Base-by-base conservation (phyloP, 2,329 filamentous ascomycete species). In the Cordyceps farinosa region DNA sequence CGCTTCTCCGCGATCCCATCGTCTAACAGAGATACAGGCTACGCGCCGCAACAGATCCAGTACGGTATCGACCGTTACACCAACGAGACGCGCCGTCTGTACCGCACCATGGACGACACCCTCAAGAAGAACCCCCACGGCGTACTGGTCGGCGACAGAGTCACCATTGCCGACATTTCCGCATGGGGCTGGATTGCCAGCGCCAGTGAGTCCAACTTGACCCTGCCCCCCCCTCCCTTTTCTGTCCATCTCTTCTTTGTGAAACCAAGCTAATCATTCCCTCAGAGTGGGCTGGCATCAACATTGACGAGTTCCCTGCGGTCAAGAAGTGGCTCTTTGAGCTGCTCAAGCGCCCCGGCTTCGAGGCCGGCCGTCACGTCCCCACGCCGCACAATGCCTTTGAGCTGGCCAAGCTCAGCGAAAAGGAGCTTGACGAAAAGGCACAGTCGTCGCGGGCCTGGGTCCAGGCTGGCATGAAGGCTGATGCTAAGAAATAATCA, bases 41-140 rank as follows among this genome's bases (percentile, higher is more conserved):
- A 96, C 71, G 91, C 92, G 1, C 90, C 91, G 0, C 89, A 93
- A 73, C 87, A 84, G 73, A 94, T 96, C 70, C 81, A 88, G 70
- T 96, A 97, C 73, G 91, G 89, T 66, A 86, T 96, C 62, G 86
- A 90, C 71, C 85, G 92, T 54, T 97, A 96, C 78, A 79, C 82
- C 71, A 95, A 91, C 72, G 92, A 97, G 78, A 91, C 90, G 0
- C 83, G 88, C n/a, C 87, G 92, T 15, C 81, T 97, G 1, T 96
- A 95, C 78, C 81, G 86, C 58, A 88, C 92, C 27, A 79, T 96
- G 64, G 88, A 96, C 71, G 85, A 83, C 54, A 87, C 92, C 62
- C 84, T 97, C 50, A 74, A 77, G 66, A 80, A 81, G 70, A 82
- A 82, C 5, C 72, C 75, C 3, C 84, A 81, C 0, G 84, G 83